Base-by-base conservation (phyloP, 768 basidiomycete species). In the Hypholoma sublateritium region DNA sequence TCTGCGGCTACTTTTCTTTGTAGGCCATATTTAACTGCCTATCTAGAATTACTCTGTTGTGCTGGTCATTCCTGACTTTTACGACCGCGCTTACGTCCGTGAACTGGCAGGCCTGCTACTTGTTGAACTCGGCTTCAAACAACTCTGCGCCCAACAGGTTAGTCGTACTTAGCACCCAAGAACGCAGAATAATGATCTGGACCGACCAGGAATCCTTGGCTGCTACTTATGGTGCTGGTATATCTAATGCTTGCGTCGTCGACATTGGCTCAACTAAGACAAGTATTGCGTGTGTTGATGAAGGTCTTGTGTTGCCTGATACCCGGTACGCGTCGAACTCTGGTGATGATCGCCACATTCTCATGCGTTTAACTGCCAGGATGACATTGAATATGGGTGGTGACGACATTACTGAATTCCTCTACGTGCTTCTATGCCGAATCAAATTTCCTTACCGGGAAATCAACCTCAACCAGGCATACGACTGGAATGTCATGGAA, bases 161-260 rank as follows among this genome's bases (percentile, higher is more conserved):
- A 59, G 76, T 57, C 3, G 6, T 41, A 9, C 21, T 45, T 32
- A 24, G 17, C 6, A 35, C 39, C 11, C n/a, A 24, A 48, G 32
- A 35, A 17, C 34, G 17, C 41, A 22, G 25, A 17, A 19, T 53
- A 14, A 44, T 50, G 42, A 11, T 55, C 25, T 42, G 42, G 4
- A 57, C 14, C 60, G 25, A 32, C 9, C 28, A 97, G 93, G 95
- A 97, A 78, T 89, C 93, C 3, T 77, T 96, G 39, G 91, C 92
- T 34, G 94, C 95, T 3, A 93, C 93, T 0, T 98, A 95, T 68
- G 95, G 95, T 19, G 95, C 96, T 6, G 96, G 96, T 6, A 87
- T 98, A 50, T 93, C 93, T 0, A 90, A 87, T 64, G 97, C 95
- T 11, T 98, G 97, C 65, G 92, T 99, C 4, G 91, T 99, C 35